Conservation (phyloP, 2,329 filamentous ascomycete genomes). For the Pestalotiopsis sp. region DNA sequence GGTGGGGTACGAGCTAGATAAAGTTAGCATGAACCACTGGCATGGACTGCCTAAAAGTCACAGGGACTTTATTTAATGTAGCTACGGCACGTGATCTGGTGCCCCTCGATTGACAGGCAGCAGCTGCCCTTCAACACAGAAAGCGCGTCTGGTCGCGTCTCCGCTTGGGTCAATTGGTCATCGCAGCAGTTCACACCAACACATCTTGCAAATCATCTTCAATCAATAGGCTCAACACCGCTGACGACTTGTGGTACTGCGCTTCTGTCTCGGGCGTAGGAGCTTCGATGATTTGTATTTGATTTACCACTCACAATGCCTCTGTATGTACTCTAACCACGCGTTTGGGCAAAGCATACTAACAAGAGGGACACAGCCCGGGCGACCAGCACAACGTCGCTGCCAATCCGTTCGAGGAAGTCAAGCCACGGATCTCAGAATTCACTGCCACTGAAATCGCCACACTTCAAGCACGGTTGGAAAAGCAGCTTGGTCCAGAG, state of each 20-base stretch:
- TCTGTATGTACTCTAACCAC: constrained; percentile 8
- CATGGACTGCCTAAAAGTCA: neutral
- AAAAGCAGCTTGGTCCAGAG: constrained; percentile 93
- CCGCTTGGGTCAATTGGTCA: neutral
- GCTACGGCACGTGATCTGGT: neutral
- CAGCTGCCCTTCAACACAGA: neutral
- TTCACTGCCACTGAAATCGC: constrained; percentile 93
- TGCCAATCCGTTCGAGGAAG: constrained; percentile 82
- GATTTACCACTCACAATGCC: constrained; percentile 9
- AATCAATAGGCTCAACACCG: neutral
- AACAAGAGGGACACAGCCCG: constrained; percentile 47
- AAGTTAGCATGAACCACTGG: neutral
- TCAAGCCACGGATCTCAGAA: constrained; percentile 67
- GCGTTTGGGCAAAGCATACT: neutral
- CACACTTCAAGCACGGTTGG: constrained; percentile 80
- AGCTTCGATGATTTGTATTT: neutral
- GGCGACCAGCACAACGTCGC: constrained; percentile 69
- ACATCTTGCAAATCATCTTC: neutral
- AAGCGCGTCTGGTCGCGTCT: neutral
- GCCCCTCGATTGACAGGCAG: neutral
- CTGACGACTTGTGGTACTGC: neutral
- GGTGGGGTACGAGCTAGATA: neutral
- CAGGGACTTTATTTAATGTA: neutral
- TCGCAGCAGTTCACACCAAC: neutral
- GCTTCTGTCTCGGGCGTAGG: neutral